Evolutionary conservation across 768 basidiomycete genomes (phyloP), one percentile per base, ranked within the genome.

Genomic region (Lyophyllum shimeji): DNA sequence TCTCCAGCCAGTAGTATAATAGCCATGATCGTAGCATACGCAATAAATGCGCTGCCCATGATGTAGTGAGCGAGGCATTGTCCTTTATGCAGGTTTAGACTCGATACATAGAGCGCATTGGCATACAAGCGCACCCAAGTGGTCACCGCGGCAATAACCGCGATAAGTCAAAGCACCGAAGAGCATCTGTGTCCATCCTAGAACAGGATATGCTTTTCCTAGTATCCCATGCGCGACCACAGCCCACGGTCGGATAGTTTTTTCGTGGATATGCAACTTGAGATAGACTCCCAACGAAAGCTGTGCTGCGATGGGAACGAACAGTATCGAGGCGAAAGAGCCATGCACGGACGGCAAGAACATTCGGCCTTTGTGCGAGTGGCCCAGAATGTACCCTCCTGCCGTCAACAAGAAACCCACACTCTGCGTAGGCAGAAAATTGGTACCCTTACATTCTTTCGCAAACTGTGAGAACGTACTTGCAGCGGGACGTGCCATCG

Each of bases 401-500:
- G 82, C 71, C 3, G 89, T 89, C 46, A 96, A 71, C 0, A 80
- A 80, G 57, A 90, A 83, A 1, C 86, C 90, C 7, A 81, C 74
- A 53, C 78, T 79, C 89, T 92, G 55, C 21, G n/a, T 17, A 29
- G 24, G 20, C 37, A 23, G 17, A 51, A 39, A 15, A 42, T 43
- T 57, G 44, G 29, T 56, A 20, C 18, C 13, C 37, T 8, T 21
- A n/a, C 15, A 17, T 23, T 20, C 40, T 25, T 48, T 44, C 37
- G 13, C 15, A 2, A 31, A 15, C 15, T 51, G 12, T 39, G 40
- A 7, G n/a, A 9, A 55, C 78, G 37, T 48, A 87, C 90, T 73
- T 96, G 95, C 4, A 94, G 68, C 5, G 95, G 94, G 43, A 95
- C 93, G 69, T 97, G 95, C 86, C 90, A 95, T 64, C 85, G 81